These are phyloP conservation scores for Penicillium soppii DNA, from an alignment of 495 filamentous ascomycete genomes.

Conservation along the genomic window DNA sequence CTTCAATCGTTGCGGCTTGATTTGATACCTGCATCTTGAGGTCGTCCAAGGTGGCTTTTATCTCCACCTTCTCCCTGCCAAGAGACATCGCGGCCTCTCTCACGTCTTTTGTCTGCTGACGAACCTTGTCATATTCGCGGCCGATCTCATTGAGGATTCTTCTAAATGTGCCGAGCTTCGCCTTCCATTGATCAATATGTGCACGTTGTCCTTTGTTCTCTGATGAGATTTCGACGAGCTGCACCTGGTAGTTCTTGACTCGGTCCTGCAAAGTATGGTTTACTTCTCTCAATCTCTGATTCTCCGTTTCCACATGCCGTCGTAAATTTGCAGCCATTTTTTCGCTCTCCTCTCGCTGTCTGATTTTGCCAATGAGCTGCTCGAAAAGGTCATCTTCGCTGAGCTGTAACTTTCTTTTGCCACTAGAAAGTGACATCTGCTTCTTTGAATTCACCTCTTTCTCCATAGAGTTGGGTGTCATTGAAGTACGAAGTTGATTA, in stretches of 20 bases:
- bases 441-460: slow-evolving; percentile 3
- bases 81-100: slow-evolving; percentile 17
- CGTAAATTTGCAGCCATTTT: slow-evolving; percentile 18
- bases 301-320: slow-evolving; percentile 26
- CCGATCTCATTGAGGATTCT: slow-evolving; percentile 37
- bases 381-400: slow-evolving; percentile 39
- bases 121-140: slow-evolving; percentile 29
- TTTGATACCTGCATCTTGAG: slow-evolving; percentile 21
- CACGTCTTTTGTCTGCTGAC: slow-evolving; percentile 25
- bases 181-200: slow-evolving; percentile 34
- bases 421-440: background rate
- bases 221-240: slow-evolving; percentile 17
- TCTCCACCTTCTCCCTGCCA: slow-evolving; percentile 26
- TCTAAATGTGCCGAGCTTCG: slow-evolving; percentile 32
- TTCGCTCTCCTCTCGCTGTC: slow-evolving; percentile 36
- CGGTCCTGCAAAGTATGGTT: slow-evolving; percentile 25
- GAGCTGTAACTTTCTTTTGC: slow-evolving; percentile 8
- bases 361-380: slow-evolving; percentile 34
- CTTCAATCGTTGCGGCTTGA: slow-evolving; percentile 12
- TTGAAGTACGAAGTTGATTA: slow-evolving; percentile 11
- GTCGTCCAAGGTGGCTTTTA: slow-evolving; percentile 19
- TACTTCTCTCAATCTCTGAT: slow-evolving; percentile 22
- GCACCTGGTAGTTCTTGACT: slow-evolving; percentile 7
- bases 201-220: slow-evolving; percentile 18
- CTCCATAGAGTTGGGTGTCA: slow-evolving; percentile 14